Evolutionary conservation across 176 grass and related monocot genomes (phyloP), one percentile per base, ranked within the genome.

Genomic region (Luzula sylvatica): DNA sequence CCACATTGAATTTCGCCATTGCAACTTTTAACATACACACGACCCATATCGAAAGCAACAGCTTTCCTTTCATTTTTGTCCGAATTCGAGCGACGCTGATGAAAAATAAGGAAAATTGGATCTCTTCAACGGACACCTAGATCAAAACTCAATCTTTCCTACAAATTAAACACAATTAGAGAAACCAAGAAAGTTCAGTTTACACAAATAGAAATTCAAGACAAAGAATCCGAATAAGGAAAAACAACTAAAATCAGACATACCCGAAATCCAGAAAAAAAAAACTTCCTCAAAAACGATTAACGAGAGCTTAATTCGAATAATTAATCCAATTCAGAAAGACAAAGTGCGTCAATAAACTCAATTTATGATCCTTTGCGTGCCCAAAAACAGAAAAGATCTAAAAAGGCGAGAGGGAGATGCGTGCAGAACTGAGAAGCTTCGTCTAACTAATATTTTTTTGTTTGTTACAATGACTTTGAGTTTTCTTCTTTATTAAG

Each of bases 1-100:
- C 82, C 67, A 94, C 87, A 67, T 82, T 75, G 67, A 94, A 94
- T 66, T 76, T 79, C 48, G 56, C 87, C 16, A 17, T 40, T 56
- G 59, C 71, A 52, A 50, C 42, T 56, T 65, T 13, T 26, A 70
- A 71, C 39, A 82, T 41, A 52, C 58, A 24, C 46, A 40, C 7
- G 21, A 45, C 16, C 20, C 11, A 68, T 25, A 71, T 16, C 20
- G 15, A 46, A 73, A 65, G 13, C 74, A 78, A 75, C 45, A 59
- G 55, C 61, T 52, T 61, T 8, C 62, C 70, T 69, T 70, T 79
- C 87, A 79, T 87, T 71, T 32, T 69, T 38, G 5, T 3, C 38
- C 15, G 12, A 69, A 68, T 68, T 21, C 0, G 23, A 30, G 46
- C 18, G 12, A 26, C 40, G 7, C 11, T 13, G 39, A 26, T n/a